Percentiles rank a stretch among this genome's conserved stretches.
Evolutionary conservation across 2,329 filamentous ascomycete genomes (phyloP).

Genomic region (Curvularia hawaiiensis): DNA sequence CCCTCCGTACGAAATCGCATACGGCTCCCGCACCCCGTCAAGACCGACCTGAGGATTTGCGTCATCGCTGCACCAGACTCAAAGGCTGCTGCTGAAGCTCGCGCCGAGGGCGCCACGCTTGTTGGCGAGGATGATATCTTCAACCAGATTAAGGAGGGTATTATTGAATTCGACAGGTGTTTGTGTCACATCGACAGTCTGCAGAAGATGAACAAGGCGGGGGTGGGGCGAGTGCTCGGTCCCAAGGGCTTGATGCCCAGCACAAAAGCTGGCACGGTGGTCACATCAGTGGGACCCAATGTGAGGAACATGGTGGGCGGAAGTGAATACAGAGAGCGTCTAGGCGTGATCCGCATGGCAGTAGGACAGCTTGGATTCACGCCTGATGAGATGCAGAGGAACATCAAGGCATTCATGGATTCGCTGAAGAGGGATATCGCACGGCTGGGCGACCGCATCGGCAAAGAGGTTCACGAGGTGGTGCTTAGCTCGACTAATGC

Average conservation of each 20-base stretch:
- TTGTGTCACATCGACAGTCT: conserved; percentile 84
- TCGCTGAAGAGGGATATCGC: conserved; percentile 79
- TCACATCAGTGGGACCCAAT: conserved; percentile 74
- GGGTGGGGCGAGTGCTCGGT: conserved; percentile 79
- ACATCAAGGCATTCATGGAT: conserved; percentile 78
- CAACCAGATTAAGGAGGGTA: conserved; percentile 73
- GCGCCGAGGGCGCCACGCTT: conserved; percentile 76
- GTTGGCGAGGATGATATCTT: conserved; percentile 89
- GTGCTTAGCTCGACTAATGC: conserved; percentile 86
- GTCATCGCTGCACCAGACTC: conserved; percentile 89
- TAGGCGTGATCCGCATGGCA: conserved; percentile 85
- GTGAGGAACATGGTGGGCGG: conserved; percentile 84
- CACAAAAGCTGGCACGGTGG: conserved; percentile 84
- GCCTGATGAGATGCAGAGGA: conserved; percentile 82
- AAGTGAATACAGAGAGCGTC: conserved; percentile 83
- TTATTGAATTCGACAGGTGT: conserved; percentile 85
- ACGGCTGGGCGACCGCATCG: conserved; percentile 65
- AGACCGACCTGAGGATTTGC: conserved; percentile 85
- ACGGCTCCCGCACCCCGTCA: conserved; percentile 85
- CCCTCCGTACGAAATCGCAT: conserved; percentile 86
- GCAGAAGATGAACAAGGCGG: conserved; percentile 78
- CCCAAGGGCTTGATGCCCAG: conserved; percentile 93
- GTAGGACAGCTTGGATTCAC: conserved; percentile 90
- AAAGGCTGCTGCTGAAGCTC: conserved; percentile 73
- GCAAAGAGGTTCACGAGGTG: conserved; percentile 76